These are phyloP conservation scores for Lactifluus hygrophoroides DNA, from an alignment of 768 basidiomycete genomes.

Conservation along the genomic window DNA sequence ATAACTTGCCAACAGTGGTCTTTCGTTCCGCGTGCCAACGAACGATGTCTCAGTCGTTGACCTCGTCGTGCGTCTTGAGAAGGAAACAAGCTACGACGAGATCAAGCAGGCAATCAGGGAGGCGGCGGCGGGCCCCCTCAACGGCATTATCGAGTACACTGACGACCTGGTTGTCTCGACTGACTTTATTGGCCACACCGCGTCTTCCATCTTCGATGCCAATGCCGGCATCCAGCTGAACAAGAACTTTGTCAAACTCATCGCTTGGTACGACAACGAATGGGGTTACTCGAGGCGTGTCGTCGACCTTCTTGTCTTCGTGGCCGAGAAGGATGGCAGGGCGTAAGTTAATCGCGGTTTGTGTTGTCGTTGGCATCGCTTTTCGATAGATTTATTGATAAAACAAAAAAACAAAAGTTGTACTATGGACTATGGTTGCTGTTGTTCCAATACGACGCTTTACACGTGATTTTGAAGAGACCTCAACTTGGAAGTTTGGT, in stretches of 20 bases:
- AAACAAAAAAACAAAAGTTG: conserved; percentile 3
- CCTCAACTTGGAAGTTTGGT: background rate
- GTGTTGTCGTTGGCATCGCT: background rate
- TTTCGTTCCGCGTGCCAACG: conserved; percentile 96
- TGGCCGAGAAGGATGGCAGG: conserved; percentile 59
- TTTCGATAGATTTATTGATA: conserved; percentile 15
- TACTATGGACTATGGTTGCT: conserved; percentile 6
- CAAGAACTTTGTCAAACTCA: conserved; percentile 90
- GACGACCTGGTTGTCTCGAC: conserved; percentile 91
- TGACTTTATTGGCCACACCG: conserved; percentile 75
- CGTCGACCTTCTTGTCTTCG: conserved; percentile 77
- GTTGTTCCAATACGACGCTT: background rate
- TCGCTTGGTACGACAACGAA: conserved; percentile 94
- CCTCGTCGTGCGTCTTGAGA: conserved; percentile 88
- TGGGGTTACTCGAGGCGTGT: conserved; percentile 93
- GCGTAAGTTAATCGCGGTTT: conserved; percentile 6
- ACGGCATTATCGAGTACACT: conserved; percentile 82
- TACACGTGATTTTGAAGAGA: conserved; percentile 9
- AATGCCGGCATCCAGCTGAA: conserved; percentile 88
- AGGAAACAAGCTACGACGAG: conserved; percentile 74
- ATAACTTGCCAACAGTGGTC: conserved; percentile 45
- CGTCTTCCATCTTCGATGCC: conserved; percentile 92
- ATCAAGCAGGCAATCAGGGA: conserved; percentile 83
- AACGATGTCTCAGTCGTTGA: conserved; percentile 97
- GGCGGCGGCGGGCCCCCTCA: conserved; percentile 61